Evolutionary conservation across 1,139 yeast species (phyloP).

Genomic region (Pichia inconspicua): DNA sequence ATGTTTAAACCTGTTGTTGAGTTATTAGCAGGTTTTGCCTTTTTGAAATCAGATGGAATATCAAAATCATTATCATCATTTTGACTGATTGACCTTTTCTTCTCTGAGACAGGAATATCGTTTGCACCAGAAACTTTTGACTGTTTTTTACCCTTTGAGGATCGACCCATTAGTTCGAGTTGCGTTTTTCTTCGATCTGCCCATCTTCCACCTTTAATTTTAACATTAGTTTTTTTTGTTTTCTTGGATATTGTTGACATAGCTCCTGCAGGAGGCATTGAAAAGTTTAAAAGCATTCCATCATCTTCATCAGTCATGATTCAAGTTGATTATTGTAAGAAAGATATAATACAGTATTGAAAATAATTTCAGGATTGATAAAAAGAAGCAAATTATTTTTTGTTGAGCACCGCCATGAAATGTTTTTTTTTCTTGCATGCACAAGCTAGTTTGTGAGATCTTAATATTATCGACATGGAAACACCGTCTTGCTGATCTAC

Average conservation of each 20-base stretch:
- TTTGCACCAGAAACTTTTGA: slow-evolving; percentile 9
- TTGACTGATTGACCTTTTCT: not conserved
- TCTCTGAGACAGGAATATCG: slow-evolving; percentile 10
- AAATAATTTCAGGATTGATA: too few relatives aligned
- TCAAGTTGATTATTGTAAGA: not conserved
- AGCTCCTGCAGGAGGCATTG: slow-evolving; percentile 26
- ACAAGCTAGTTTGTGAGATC: too few relatives aligned
- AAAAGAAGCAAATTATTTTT: not conserved
- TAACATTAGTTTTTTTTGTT: slow-evolving; percentile 23
- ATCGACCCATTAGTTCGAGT: slow-evolving; percentile 41
- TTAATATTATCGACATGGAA: too few relatives aligned
- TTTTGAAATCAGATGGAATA: slow-evolving; percentile 1
- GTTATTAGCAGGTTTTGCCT: slow-evolving; percentile 1
- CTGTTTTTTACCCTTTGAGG: slow-evolving; percentile 15
- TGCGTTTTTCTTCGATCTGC: slow-evolving; percentile 63
- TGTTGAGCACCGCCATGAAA: not conserved
- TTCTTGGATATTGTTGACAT: slow-evolving; percentile 13
- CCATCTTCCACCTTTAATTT: slow-evolving; percentile 70
- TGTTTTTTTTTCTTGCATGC: not conserved
- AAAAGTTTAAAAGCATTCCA: slow-evolving; percentile 61
- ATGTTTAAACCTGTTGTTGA: slow-evolving; percentile 19
- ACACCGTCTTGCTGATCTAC: too few relatives aligned
- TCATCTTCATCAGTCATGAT: slow-evolving; percentile 39
- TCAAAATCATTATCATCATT: not conserved
- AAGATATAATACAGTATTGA: not conserved